Evolutionary conservation across 345 rosid genomes (phyloP).

Genomic region (Sapria himalayana): DNA sequence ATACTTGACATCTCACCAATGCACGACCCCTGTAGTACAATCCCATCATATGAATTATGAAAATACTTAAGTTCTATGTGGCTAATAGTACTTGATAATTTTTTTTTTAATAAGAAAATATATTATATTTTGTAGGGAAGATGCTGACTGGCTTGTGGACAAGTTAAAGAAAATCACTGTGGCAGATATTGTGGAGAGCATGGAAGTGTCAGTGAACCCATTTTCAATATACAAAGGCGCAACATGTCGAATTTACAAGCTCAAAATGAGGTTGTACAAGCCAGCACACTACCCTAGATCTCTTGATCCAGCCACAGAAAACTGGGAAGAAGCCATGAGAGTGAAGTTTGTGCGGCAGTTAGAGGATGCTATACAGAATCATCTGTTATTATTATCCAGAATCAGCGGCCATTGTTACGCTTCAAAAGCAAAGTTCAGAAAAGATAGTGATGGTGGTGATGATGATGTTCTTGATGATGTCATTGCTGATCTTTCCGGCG

Average conservation of each 20-base stretch:
- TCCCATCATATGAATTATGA: too few relatives aligned
- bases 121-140: slow-evolving; percentile 65
- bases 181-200: slow-evolving; percentile 52
- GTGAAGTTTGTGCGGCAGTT: slow-evolving; percentile 43
- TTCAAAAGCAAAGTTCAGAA: slow-evolving; percentile 10
- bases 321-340: slow-evolving; percentile 45
- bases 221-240: slow-evolving; percentile 18
- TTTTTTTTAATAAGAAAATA: too few relatives aligned
- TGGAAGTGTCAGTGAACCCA: slow-evolving; percentile 43
- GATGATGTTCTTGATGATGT: too few relatives aligned
- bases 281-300: slow-evolving; percentile 37
- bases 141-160: slow-evolving; percentile 42
- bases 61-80: too few relatives aligned
- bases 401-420: slow-evolving; percentile 44
- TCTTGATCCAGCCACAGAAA: slow-evolving; percentile 22
- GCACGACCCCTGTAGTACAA: too few relatives aligned
- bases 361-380: slow-evolving; percentile 79
- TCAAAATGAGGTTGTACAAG: slow-evolving; percentile 44
- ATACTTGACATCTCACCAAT: too few relatives aligned
- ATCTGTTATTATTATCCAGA: slow-evolving; percentile 35
- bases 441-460: slow-evolving; percentile 17
- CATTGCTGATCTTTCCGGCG: too few relatives aligned
- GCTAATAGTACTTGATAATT: too few relatives aligned
- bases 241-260: slow-evolving; percentile 52
- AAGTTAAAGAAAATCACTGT: slow-evolving; percentile 63